Evolutionary conservation across 768 basidiomycete species (phyloP).

Genomic region (Coprinopsis strossmayeri): DNA sequence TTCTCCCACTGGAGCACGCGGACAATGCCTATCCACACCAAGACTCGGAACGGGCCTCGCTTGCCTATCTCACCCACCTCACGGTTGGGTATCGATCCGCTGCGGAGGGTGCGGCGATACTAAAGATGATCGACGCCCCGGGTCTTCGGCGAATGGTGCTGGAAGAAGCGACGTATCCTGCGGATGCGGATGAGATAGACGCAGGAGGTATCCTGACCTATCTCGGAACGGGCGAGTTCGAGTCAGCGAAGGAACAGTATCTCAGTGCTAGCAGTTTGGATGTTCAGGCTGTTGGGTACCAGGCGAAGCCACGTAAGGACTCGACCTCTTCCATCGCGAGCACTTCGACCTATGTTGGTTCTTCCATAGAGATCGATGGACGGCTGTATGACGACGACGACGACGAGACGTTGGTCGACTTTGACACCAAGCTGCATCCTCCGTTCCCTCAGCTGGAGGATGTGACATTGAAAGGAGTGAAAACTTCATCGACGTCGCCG

Average conservation of each 20-base stretch:
- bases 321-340: slow-evolving; percentile 11
- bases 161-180: slow-evolving; percentile 39
- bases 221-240: slow-evolving; percentile 27
- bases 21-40: slow-evolving; percentile 13
- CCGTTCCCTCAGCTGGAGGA: slow-evolving; percentile 29
- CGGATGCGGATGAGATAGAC: slow-evolving; percentile 33
- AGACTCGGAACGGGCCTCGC: slow-evolving; percentile 25
- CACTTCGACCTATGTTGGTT: slow-evolving; percentile 6
- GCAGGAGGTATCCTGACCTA: slow-evolving; percentile 31
- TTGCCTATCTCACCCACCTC: slow-evolving; percentile 32
- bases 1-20: slow-evolving; percentile 20
- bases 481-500: slow-evolving; percentile 23
- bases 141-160: slow-evolving; percentile 30
- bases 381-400: slow-evolving; percentile 10
- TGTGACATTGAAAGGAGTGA: slow-evolving; percentile 30
- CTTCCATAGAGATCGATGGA: slow-evolving; percentile 6
- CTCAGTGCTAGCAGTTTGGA: slow-evolving; percentile 13
- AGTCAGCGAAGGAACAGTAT: slow-evolving; percentile 13
- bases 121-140: slow-evolving; percentile 36
- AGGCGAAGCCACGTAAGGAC: slow-evolving; percentile 11
- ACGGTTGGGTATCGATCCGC: slow-evolving; percentile 39
- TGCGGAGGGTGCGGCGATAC: slow-evolving; percentile 29
- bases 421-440: slow-evolving; percentile 19
- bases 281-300: slow-evolving; percentile 8
- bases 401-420: slow-evolving; percentile 13